Conservation (phyloP, 2,329 filamentous ascomycete species). For the Microascus cirrosus region DNA sequence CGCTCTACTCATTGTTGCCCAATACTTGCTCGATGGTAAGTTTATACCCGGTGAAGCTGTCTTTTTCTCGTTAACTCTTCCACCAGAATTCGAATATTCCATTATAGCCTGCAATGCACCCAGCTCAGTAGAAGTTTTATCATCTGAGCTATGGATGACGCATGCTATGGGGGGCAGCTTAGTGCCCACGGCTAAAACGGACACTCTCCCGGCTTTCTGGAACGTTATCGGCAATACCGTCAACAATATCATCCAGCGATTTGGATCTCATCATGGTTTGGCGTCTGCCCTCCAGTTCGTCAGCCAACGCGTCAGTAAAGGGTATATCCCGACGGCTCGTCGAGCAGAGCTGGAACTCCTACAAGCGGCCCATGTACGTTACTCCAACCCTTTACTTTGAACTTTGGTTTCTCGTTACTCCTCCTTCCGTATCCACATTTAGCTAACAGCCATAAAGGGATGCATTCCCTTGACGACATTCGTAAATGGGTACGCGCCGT, state of each 20-base stretch:
- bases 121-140: constrained; percentile 19
- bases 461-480: not conserved
- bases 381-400: not conserved
- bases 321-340: constrained; percentile 27
- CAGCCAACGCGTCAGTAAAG: constrained; percentile 20
- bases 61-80: not conserved
- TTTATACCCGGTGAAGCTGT: not conserved
- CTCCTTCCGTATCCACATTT: not conserved
- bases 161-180: constrained; percentile 22
- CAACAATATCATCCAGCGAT: constrained; percentile 21
- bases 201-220: constrained; percentile 18
- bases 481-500: constrained; percentile 26
- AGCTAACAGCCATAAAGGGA: not conserved
- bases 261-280: constrained; percentile 19
- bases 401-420: not conserved
- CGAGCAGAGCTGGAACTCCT: constrained; percentile 40
- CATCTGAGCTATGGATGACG: constrained; percentile 28
- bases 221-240: constrained; percentile 24
- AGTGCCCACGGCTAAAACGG: constrained; percentile 6
- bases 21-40: constrained; percentile 41
- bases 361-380: constrained; percentile 35
- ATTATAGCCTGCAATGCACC: constrained; percentile 8
- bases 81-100: constrained; percentile 33
- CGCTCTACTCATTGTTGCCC: constrained; percentile 26
- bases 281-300: constrained; percentile 21